Conservation (phyloP, 306 rosid genomes). For the Lathyrus aphaca region DNA sequence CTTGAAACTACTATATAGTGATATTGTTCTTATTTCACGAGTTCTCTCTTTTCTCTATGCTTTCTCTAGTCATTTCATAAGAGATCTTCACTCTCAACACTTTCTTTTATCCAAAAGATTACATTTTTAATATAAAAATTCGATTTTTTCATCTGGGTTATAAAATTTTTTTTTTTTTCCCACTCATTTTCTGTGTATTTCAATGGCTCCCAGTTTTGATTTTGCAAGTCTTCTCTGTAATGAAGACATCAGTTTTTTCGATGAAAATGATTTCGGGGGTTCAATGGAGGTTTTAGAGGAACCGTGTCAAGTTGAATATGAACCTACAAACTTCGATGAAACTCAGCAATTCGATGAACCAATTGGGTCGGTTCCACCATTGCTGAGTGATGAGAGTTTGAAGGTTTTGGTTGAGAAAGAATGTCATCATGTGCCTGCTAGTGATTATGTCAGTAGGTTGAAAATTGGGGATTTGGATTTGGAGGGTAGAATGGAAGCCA, state of each 20-base stretch:
- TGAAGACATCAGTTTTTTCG: conserved; percentile 61
- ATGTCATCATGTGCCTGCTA: conserved; percentile 57
- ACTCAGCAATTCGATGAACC: conserved; percentile 37
- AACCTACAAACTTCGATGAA: conserved; percentile 45
- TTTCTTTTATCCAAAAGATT: conserved; percentile 28
- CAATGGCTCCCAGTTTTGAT: conserved; percentile 91
- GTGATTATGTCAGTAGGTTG: conserved; percentile 61
- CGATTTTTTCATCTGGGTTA: conserved; percentile 8
- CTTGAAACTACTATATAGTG: conserved; percentile 32
- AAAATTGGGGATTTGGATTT: conserved; percentile 68
- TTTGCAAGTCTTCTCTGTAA: conserved; percentile 74
- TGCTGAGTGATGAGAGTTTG: conserved; percentile 69
- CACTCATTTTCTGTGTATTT: not conserved
- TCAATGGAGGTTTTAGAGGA: conserved; percentile 39
- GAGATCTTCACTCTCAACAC: conserved; percentile 32
- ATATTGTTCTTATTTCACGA: conserved; percentile 44
- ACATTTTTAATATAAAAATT: conserved; percentile 31
- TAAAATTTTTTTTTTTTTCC: not conserved
- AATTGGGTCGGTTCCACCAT: conserved; percentile 44
- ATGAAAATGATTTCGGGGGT: conserved; percentile 55
- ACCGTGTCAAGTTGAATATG: conserved; percentile 43
- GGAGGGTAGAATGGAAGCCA: conserved; percentile 66
- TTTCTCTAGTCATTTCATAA: conserved; percentile 9
- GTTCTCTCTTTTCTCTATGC: conserved; percentile 33
- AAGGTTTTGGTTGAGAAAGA: conserved; percentile 63